Conservation (phyloP, 2,329 filamentous ascomycete species). For the Trichothecium roseum region DNA sequence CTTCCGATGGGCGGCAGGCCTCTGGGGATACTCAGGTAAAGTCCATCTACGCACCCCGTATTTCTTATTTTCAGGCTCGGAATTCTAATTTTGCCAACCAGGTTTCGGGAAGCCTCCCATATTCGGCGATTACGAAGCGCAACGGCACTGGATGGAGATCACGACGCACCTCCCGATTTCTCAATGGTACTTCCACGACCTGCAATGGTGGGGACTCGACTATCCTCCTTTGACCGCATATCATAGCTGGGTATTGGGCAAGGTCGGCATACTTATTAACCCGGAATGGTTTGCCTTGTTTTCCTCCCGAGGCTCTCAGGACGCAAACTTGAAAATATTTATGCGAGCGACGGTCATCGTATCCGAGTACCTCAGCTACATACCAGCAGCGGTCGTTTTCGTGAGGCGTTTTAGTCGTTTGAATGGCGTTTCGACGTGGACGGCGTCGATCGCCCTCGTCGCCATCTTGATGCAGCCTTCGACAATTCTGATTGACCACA, state of each 20-base stretch:
- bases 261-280: constrained; percentile 70
- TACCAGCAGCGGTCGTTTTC: constrained; percentile 79
- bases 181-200: constrained; percentile 96
- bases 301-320: constrained; percentile 71
- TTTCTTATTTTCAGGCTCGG: background rate
- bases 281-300: constrained; percentile 81
- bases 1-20: constrained; percentile 82
- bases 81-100: constrained; percentile 20
- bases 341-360: constrained; percentile 89
- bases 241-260: constrained; percentile 91
- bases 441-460: constrained; percentile 71
- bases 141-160: constrained; percentile 98
- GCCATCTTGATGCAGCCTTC: constrained; percentile 89
- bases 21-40: constrained; percentile 96
- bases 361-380: constrained; percentile 82
- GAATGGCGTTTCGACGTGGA: constrained; percentile 71
- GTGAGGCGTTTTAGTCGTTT: constrained; percentile 70
- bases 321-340: constrained; percentile 75
- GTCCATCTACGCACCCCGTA: too few species aligned
- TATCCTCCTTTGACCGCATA: constrained; percentile 97
- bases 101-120: constrained; percentile 76
- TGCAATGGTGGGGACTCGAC: constrained; percentile 96
- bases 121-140: constrained; percentile 95
- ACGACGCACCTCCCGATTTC: constrained; percentile 81
- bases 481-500: constrained; percentile 86